These are phyloP conservation scores for Chaetomium olivaceum DNA, from an alignment of 2,329 filamentous ascomycete genomes.

Conservation along the genomic window DNA sequence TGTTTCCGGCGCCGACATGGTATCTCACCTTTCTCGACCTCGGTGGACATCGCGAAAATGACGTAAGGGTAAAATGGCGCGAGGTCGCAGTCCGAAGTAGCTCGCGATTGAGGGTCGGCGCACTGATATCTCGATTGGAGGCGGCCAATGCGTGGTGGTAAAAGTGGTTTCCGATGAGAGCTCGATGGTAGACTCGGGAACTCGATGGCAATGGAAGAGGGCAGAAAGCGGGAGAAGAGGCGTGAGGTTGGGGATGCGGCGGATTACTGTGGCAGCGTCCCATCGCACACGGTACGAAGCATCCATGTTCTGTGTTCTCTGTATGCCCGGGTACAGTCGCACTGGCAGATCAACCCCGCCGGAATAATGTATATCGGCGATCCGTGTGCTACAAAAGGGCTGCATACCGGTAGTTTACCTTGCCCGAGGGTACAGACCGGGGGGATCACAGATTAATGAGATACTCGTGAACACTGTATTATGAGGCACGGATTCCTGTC, in stretches of 20 bases:
- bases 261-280: slow-evolving; percentile 16
- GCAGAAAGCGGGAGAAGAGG: slow-evolving; percentile 19
- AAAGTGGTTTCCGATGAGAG: background rate
- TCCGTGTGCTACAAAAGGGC: background rate
- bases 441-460: too few relatives aligned
- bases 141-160: background rate
- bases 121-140: background rate
- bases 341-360: slow-evolving; percentile 29
- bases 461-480: too few relatives aligned
- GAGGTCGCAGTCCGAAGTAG: background rate
- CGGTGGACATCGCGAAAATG: slow-evolving; percentile 34
- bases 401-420: background rate
- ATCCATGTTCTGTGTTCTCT: background rate
- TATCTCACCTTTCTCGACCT: slow-evolving; percentile 32
- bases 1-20: background rate
- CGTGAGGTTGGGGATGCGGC: slow-evolving; percentile 21
- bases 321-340: slow-evolving; percentile 21
- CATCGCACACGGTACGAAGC: slow-evolving; percentile 26
- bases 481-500: too few relatives aligned
- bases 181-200: background rate
- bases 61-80: slow-evolving; percentile 29
- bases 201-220: slow-evolving; percentile 8
- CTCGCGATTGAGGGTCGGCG: slow-evolving; percentile 5
- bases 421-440: background rate
- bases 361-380: background rate